Base-by-base conservation (phyloP, 2,329 filamentous ascomycete genomes). In the Apiospora saccharicola region DNA sequence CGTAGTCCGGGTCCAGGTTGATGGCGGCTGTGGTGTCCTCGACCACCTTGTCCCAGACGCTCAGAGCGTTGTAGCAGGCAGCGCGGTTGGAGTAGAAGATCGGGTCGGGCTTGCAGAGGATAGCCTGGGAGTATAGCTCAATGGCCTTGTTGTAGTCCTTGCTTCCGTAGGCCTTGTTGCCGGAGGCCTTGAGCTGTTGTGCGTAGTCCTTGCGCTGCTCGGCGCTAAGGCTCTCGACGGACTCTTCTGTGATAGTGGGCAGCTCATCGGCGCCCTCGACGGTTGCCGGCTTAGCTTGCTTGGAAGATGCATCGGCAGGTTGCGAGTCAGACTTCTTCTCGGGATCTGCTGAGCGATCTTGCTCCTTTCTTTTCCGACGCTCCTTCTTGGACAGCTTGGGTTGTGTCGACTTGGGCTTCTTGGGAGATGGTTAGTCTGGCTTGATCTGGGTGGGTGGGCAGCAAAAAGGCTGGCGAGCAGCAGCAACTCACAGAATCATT, bases 51-150 rank as follows among this genome's bases (percentile, higher is more conserved):
- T 97, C 93, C 95, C 96, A 99, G 79, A 98, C 90, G 76, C 91
- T 91, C 81, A 96, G 91, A 76, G 96, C 95, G 82, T 98, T 98
- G 86, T 95, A 97, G 89, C 96, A 99, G 71, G 96, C 96, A 72
- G 96, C 96, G 78, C 96, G 93, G 89, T 99, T 99, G 75, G 96
- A 98, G 89, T 97, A 99, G 88, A 96, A 99, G 82, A 99, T 95
- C 44, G 96, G 95, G 80, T 99, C 96, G 72, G 95, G 93, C 86
- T 96, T 97, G 92, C 96, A 98, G 70, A 98, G 86, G 78, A 99
- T 97, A 69, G 96, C 96, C 86, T 97, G 94, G 76, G 94, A 94
- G 85, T 99, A 99, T 47, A 99, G 91, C 5, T 95, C 93, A 81
- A 99, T 99, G 77, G 96, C 96, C 79, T 90, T 91, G 84, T 94